phyloP scores from a whole-genome alignment of 768 basidiomycete species.

The Mycena galopus region DNA sequence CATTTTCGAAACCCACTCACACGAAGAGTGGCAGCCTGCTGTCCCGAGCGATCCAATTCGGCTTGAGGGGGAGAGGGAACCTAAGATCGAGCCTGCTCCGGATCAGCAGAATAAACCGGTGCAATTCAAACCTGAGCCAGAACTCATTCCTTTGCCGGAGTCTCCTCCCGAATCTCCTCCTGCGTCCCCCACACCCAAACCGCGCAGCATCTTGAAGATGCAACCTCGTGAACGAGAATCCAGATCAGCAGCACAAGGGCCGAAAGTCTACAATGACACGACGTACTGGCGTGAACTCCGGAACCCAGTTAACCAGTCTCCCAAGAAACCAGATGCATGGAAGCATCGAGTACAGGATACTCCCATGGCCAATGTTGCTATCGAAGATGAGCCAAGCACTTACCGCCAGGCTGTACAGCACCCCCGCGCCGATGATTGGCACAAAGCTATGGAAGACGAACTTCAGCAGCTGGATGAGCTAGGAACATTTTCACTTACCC shows the following conservation, averaged over 20 bases:
- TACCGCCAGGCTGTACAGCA: constrained; percentile 8
- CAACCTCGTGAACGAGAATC: not conserved
- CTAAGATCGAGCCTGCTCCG: not conserved
- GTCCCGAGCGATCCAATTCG: too few species aligned
- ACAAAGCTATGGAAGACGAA: constrained; percentile 8
- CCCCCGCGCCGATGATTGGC: constrained; percentile 9
- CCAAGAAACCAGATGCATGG: not conserved
- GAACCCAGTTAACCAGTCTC: not conserved
- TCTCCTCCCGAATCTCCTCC: not conserved
- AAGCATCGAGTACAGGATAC: not conserved
- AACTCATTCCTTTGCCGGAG: not conserved
- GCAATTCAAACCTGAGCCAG: not conserved
- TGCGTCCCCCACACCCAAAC: not conserved
- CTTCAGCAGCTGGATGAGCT: not conserved
- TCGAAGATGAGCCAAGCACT: constrained; percentile 1
- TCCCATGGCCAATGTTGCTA: constrained; percentile 13
- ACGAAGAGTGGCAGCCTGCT: too few species aligned
- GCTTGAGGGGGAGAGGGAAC: too few species aligned
- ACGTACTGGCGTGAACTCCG: not conserved
- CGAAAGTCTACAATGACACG: not conserved
- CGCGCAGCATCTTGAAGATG: not conserved
- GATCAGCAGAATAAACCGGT: not conserved
- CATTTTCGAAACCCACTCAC: too few species aligned
- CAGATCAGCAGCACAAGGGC: not conserved
- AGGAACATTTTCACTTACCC: not conserved